Base-by-base conservation (phyloP, 805 yeast species). In the Metschnikowia koreensis region DNA sequence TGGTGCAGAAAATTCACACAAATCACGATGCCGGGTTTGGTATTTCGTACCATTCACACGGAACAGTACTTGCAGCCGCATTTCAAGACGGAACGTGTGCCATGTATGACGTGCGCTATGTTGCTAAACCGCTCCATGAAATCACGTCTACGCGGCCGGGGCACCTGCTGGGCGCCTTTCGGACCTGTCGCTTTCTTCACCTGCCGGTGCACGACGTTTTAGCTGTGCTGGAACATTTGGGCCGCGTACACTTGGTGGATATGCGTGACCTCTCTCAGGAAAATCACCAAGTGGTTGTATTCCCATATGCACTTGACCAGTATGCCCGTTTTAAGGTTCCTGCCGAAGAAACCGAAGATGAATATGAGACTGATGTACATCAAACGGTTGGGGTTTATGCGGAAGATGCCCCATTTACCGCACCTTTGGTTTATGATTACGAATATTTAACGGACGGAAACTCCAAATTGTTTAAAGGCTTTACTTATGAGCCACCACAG, bases 21-120 rank as follows among this genome's bases (percentile, higher is more conserved):
- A 66, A 73, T 1, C 83, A 86, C 51, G 96, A 88, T 59, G 81
- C 86, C 43, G 97, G 97, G 2, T 89, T 91, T 63, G 91, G 96
- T 6, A 83, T 89, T 0, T 81, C 87, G 29, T 91, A 85, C 70
- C 84, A 86, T 53, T 80, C 85, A n/a, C 84, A 89, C 42, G 96
- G 93, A 17, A 59, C 76, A 47, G 77, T 83, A 55, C 87, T 92
- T 64, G 84, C 94, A 1, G 83, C 88, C 0, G 84, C 91, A 26
- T 90, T 90, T 66, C 97, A 92, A 68, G 91, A 88, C 63, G 98
- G 98, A 7, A 71, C 81, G 17, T 84, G 93, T 53, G 74, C 84
- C 55, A 69, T 92, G 8, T 92, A 84, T 65, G 98, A 92, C 66
- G 65, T 87, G 7, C 73, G 98, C 56, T 84, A 84, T 54, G 65